Conservation (phyloP, 495 filamentous ascomycete species). For the Daldinia bambusicola region DNA sequence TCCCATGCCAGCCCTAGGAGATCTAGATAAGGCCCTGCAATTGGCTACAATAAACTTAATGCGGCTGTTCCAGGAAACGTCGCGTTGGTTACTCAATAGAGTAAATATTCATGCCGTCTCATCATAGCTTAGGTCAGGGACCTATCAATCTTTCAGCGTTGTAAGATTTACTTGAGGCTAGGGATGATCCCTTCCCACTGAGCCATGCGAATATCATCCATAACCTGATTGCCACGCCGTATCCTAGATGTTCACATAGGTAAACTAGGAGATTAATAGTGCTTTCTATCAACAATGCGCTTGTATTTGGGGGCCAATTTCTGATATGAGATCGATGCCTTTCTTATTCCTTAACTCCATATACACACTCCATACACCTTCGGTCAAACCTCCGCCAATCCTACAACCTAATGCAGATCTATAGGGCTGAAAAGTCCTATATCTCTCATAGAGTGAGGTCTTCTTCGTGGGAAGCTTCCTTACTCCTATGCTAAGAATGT, state of each 20-base stretch:
- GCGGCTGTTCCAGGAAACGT: neutral
- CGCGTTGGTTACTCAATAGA: constrained; percentile 19
- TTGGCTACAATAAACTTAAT: neutral
- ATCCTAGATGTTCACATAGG: constrained; percentile 8
- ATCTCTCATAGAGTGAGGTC: constrained; percentile 4
- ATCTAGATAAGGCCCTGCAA: neutral
- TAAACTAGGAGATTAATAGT: constrained; percentile 1
- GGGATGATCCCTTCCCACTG: constrained; percentile 23
- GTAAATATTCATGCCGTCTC: neutral
- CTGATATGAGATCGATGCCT: neutral
- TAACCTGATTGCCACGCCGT: neutral
- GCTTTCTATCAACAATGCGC: neutral
- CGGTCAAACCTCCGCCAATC: constrained; percentile 16
- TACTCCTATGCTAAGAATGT: constrained; percentile 7
- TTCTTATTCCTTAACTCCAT: neutral
- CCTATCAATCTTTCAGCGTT: neutral
- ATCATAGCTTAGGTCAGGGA: neutral
- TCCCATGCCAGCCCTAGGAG: neutral
- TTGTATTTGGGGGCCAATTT: neutral
- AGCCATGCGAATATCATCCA: constrained; percentile 1
- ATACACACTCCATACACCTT: neutral
- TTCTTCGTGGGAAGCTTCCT: constrained; percentile 2
- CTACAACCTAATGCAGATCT: constrained; percentile 14
- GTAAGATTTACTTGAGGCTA: constrained; percentile 19
- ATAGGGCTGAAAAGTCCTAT: no score